Conservation (phyloP, 495 filamentous ascomycete genomes). For the Parathielavia appendiculata region DNA sequence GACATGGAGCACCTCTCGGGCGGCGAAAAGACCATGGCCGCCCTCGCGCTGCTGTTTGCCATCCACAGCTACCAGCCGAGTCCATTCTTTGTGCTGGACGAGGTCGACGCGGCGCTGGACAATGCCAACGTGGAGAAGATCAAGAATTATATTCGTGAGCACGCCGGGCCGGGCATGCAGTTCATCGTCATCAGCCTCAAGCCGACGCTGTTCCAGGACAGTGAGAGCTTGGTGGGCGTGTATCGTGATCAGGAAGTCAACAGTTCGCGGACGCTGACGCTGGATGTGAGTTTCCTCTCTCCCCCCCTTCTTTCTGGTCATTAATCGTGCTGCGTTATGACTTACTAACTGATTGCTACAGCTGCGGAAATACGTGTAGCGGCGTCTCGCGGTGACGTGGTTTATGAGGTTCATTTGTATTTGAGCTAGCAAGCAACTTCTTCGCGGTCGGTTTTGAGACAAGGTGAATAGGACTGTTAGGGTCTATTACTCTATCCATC, state of each 20-base stretch:
- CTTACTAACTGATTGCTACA: slow-evolving; percentile 10
- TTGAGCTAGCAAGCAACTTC: slow-evolving; percentile 1
- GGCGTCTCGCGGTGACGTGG: neutral
- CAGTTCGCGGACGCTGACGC: slow-evolving; percentile 77
- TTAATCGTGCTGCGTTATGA: neutral
- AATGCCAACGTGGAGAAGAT: slow-evolving; percentile 95
- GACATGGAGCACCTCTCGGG: slow-evolving; percentile 98
- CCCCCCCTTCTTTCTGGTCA: neutral
- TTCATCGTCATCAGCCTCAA: slow-evolving; percentile 98
- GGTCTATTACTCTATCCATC: neutral
- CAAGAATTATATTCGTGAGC: slow-evolving; percentile 87
- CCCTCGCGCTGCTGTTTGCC: slow-evolving; percentile 89
- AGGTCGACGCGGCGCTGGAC: slow-evolving; percentile 95
- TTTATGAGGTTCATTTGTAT: too few relatives aligned
- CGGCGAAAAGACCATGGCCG: slow-evolving; percentile 98
- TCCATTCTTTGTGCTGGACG: slow-evolving; percentile 97
- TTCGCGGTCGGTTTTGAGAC: neutral
- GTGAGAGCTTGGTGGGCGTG: slow-evolving; percentile 89
- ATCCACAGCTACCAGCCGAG: slow-evolving; percentile 91
- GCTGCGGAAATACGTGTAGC: slow-evolving; percentile 36
- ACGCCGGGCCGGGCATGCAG: slow-evolving; percentile 95
- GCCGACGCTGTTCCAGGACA: slow-evolving; percentile 87
- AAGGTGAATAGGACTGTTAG: neutral
- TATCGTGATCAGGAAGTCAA: slow-evolving; percentile 92
- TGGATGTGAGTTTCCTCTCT: slow-evolving; percentile 69